phyloP scores from a whole-genome alignment of 371 early-diverging fungal genomes.

The Mucor irregularis region DNA sequence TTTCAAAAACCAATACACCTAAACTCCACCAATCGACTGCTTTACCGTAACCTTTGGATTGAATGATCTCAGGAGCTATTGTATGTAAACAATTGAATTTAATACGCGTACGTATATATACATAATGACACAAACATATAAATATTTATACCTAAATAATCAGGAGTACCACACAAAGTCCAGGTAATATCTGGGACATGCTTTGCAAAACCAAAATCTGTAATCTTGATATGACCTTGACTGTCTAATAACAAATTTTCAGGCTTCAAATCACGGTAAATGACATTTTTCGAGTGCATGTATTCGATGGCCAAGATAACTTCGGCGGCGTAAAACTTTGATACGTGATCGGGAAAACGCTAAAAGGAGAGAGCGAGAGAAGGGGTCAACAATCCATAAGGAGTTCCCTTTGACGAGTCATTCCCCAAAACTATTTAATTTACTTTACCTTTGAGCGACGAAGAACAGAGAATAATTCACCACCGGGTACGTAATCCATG shows the following conservation, averaged over 20 bases:
- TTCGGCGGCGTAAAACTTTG: slow-evolving; percentile 81
- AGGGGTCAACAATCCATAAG: too few relatives aligned
- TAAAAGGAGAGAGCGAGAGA: slow-evolving; percentile 18
- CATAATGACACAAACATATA: neutral
- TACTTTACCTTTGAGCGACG: slow-evolving; percentile 63
- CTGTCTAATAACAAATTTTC: slow-evolving; percentile 87
- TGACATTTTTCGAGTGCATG: slow-evolving; percentile 87
- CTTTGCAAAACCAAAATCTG: slow-evolving; percentile 99
- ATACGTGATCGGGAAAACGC: slow-evolving; percentile 89
- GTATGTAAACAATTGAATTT: neutral
- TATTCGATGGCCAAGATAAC: slow-evolving; percentile 83
- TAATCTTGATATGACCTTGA: slow-evolving; percentile 95
- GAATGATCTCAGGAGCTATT: slow-evolving; percentile 94
- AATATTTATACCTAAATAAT: slow-evolving; percentile 70
- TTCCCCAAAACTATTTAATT: too few relatives aligned
- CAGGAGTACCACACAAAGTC: slow-evolving; percentile 99
- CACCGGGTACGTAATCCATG: slow-evolving; percentile 97
- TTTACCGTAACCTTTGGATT: slow-evolving; percentile 90
- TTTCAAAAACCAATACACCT: slow-evolving; percentile 96
- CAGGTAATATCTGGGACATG: slow-evolving; percentile 92
- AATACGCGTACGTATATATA: neutral
- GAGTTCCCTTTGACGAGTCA: too few relatives aligned
- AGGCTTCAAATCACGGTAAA: slow-evolving; percentile 95
- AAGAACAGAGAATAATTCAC: slow-evolving; percentile 88
- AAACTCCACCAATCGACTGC: slow-evolving; percentile 99